Base-by-base conservation (phyloP, 306 rosid genomes). In the Quercus aquifolioides region DNA sequence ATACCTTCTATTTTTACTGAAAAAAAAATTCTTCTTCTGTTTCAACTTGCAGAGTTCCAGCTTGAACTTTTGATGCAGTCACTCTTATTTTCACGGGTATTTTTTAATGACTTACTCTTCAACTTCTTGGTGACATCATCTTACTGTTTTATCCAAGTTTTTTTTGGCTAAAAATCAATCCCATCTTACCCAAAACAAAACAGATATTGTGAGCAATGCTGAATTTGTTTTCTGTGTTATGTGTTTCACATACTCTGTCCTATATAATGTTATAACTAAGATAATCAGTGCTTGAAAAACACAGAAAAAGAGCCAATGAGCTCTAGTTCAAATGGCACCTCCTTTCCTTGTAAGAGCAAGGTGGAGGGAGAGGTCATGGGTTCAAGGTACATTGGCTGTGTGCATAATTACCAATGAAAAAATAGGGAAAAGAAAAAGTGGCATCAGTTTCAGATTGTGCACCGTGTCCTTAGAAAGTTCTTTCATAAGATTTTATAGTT, bases 11-110 rank as follows among this genome's bases (percentile, higher is more conserved):
- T 41, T 83, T 67, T 76, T 38, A 31, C 30, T 51, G 75, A 69
- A 84, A 83, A 83, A 83, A 76, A 83, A 76, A 77, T 75, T 76
- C 79, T 74, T 38, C 63, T 77, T 83, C 80, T 14, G 64, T 70
- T 75, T 74, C 67, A 75, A 71, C 81, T 79, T 90, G 92, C 97
- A 94, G 98, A 92, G 41, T 94, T 91, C 86, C 93, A 85, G 90
- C 98, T 94, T 33, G 98, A 94, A 76, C 91, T 94, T 88, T 84
- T 90, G 84, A 89, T 94, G 95, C 98, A 94, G 88, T 91, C 98
- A 58, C 94, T 94, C 82, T 78, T 84, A 82, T 94, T 94, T 90
- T 91, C 95, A 76, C 91, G 98, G 97, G 98, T 94, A 94, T 56
- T 76, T 64, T 73, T 30, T 5, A 51, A 71, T 73, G 46, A 54